These are phyloP conservation scores for Stylonectria norvegica DNA, from an alignment of 2,329 filamentous ascomycete genomes.

Conservation along the genomic window DNA sequence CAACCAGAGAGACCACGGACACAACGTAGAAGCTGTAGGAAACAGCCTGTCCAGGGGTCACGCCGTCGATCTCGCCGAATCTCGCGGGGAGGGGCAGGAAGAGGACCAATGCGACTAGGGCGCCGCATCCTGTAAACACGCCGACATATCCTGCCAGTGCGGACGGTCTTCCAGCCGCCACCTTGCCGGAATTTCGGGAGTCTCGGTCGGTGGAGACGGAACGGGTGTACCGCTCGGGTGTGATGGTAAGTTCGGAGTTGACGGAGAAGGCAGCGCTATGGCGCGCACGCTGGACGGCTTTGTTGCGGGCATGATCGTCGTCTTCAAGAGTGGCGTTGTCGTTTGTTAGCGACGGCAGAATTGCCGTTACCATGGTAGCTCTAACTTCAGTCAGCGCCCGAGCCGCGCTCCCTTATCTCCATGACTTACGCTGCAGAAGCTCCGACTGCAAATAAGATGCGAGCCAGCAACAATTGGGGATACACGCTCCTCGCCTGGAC, in stretches of 20 bases:
- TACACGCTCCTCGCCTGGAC: conserved; percentile 87
- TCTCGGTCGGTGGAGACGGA: conserved; percentile 31
- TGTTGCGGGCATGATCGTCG: conserved; percentile 27
- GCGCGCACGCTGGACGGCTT: conserved; percentile 42
- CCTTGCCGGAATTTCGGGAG: conserved; percentile 20
- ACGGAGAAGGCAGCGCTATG: conserved; percentile 64
- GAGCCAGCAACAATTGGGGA: conserved; percentile 78
- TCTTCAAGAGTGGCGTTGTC: conserved; percentile 37
- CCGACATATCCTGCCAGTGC: conserved; percentile 84
- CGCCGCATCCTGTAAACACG: conserved; percentile 87
- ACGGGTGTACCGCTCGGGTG: conserved; percentile 56
- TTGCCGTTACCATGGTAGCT: conserved; percentile 95
- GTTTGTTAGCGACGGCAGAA: conserved; percentile 69
- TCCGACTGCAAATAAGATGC: conserved; percentile 84
- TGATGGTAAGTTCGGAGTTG: conserved; percentile 73
- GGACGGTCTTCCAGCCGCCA: conserved; percentile 45
- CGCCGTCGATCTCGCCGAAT: conserved; percentile 68
- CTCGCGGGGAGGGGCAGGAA: conserved; percentile 85
- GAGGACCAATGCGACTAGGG: conserved; percentile 73
- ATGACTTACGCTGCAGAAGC: conserved; percentile 76
- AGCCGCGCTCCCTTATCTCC: too few species aligned
- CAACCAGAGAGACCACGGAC: conserved; percentile 64
- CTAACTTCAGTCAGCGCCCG: conserved; percentile 37
- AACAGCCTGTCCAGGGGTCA: conserved; percentile 71
- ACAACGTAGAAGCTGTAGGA: conserved; percentile 87